A percentile compares a stretch with the other conserved stretches of the same genome.
Conservation (phyloP, 1,139 yeast genomes). For the Groenewaldozyma sp. region DNA sequence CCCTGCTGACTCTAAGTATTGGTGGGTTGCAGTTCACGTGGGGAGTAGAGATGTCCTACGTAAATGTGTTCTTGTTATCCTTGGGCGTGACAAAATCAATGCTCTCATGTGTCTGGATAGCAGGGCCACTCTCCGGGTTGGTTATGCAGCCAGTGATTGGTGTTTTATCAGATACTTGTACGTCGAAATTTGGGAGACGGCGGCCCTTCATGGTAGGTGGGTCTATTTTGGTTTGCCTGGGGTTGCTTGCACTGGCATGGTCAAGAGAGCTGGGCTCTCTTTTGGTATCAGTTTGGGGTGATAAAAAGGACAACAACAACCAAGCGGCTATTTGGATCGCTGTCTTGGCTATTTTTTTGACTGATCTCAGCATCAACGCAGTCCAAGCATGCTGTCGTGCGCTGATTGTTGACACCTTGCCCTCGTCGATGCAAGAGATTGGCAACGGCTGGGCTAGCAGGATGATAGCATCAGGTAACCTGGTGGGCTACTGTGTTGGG, state of each 20-base stretch:
- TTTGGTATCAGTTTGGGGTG: neutral
- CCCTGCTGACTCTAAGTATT: constrained; percentile 28
- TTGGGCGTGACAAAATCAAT: constrained; percentile 45
- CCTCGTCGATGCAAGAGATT: constrained; percentile 42
- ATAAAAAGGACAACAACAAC: neutral
- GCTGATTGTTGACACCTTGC: constrained; percentile 47
- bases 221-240: constrained; percentile 36
- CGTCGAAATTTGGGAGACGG: constrained; percentile 39
- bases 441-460: constrained; percentile 72
- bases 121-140: constrained; percentile 54
- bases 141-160: constrained; percentile 55
- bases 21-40: constrained; percentile 36
- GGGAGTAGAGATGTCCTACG: constrained; percentile 36
- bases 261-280: constrained; percentile 32
- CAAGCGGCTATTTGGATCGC: constrained; percentile 35
- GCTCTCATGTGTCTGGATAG: constrained; percentile 50
- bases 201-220: constrained; percentile 50
- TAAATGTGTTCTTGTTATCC: constrained; percentile 34
- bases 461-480: constrained; percentile 51
- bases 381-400: constrained; percentile 57
- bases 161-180: constrained; percentile 42
- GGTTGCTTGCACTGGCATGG: constrained; percentile 40
- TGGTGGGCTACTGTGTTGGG: constrained; percentile 44
- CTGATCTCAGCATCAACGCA: constrained; percentile 49
- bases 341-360: constrained; percentile 39